A percentile compares a stretch with the other conserved stretches of the same genome.
Conservation (phyloP, 1,139 yeast species). For the Schwanniomyces etchellsii region DNA sequence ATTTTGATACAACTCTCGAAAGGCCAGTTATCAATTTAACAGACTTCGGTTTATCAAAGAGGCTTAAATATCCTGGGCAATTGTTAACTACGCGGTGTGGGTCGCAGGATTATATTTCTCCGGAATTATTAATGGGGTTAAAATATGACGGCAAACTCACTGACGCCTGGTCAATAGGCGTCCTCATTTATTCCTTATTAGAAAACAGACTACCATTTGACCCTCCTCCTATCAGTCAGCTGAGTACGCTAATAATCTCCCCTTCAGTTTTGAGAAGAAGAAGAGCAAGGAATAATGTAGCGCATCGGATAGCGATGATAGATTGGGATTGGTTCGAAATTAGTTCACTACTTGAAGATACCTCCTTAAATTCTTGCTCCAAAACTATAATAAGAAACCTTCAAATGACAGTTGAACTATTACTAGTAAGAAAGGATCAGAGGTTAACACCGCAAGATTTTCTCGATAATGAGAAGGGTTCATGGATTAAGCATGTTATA, state of each 20-base stretch:
- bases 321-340: constrained; percentile 79
- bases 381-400: constrained; percentile 20
- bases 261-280: constrained; percentile 46
- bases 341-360: constrained; percentile 14
- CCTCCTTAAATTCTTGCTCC: constrained; percentile 12
- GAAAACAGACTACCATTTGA: constrained; percentile 92
- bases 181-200: constrained; percentile 71
- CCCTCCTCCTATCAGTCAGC: constrained; percentile 39
- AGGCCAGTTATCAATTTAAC: constrained; percentile 57
- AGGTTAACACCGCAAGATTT: constrained; percentile 15
- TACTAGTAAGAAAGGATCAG: constrained; percentile 37
- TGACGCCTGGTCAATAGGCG: constrained; percentile 95
- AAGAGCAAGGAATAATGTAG: constrained; percentile 55
- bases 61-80: constrained; percentile 53
- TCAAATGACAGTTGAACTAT: constrained; percentile 24
- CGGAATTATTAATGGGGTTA: constrained; percentile 84
- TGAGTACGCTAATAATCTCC: constrained; percentile 25
- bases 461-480: constrained; percentile 10
- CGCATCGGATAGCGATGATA: constrained; percentile 87
- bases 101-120: constrained; percentile 91
- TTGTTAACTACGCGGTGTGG: constrained; percentile 85
- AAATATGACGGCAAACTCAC: constrained; percentile 86
- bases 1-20: neutral
- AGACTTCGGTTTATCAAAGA: constrained; percentile 84
- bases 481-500: constrained; percentile 16